Conservation (phyloP, 2,329 filamentous ascomycete genomes). For the Fusarium sp. region DNA sequence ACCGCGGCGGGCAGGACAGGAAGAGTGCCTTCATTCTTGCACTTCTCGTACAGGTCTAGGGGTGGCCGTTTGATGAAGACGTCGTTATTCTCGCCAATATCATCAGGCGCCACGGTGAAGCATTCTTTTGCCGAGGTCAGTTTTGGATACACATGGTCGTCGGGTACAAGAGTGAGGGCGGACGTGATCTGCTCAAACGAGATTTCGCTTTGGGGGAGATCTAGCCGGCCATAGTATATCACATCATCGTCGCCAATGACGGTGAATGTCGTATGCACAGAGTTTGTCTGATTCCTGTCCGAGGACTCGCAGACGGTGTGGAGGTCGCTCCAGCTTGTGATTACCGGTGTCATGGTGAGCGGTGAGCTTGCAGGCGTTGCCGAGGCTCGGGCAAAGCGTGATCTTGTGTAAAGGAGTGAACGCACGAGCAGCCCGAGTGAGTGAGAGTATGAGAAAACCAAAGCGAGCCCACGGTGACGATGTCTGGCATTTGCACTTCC, state of each 20-base stretch:
- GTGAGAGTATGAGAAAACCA: not conserved
- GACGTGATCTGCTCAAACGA: not conserved
- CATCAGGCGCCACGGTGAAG: slow-evolving; percentile 5
- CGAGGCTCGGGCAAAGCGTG: not conserved
- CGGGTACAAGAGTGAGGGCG: slow-evolving; percentile 2
- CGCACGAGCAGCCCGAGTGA: not conserved
- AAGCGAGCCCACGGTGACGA: no score
- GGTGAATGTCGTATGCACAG: slow-evolving; percentile 1
- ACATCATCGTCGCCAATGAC: slow-evolving; percentile 7
- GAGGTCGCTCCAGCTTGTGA: slow-evolving; percentile 5
- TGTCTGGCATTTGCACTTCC: not conserved
- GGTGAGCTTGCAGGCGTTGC: not conserved
- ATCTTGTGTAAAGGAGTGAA: not conserved
- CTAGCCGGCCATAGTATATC: slow-evolving; percentile 1
- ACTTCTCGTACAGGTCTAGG: slow-evolving; percentile 1
- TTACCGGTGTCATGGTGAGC: slow-evolving; percentile 1
- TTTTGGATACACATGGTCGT: slow-evolving; percentile 4
- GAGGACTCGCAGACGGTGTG: slow-evolving; percentile 3
- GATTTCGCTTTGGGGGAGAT: not conserved
- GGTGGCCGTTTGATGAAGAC: slow-evolving; percentile 5
- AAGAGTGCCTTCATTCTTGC: slow-evolving; percentile 1
- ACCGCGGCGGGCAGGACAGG: slow-evolving; percentile 3
- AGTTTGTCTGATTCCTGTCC: slow-evolving; percentile 3
- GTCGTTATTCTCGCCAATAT: slow-evolving; percentile 2
- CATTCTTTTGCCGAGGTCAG: not conserved